A percentile compares a stretch with the other conserved stretches of the same genome.
Conservation (phyloP, 148 eudicot species). For the Simmondsia chinensis region DNA sequence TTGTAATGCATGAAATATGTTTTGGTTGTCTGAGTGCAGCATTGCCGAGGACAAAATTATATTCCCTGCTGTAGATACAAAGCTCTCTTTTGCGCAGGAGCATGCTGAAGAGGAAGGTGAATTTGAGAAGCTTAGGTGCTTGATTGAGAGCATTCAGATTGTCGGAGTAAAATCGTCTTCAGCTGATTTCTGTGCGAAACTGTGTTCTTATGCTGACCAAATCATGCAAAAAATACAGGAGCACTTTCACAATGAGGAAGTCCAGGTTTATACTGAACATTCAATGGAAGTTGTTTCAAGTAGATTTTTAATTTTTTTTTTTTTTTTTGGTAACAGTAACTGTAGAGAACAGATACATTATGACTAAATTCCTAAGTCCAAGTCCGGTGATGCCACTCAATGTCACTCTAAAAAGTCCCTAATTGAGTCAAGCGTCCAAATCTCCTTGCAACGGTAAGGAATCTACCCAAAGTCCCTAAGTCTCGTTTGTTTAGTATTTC, state of each 20-base stretch:
- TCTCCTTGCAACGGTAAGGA: no score
- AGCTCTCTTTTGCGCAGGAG: constrained; percentile 83
- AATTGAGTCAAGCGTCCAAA: no score
- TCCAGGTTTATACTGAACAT: constrained; percentile 68
- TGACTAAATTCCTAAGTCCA: no score
- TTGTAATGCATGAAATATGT: constrained; percentile 9
- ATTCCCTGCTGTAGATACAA: constrained; percentile 93
- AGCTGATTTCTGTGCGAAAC: constrained; percentile 57
- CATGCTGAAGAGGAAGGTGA: constrained; percentile 93
- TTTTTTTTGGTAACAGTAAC: no score
- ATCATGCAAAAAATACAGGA: constrained; percentile 77
- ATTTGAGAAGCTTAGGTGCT: constrained; percentile 78
- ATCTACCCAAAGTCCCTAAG: no score
- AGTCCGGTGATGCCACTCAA: no score
- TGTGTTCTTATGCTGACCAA: constrained; percentile 80
- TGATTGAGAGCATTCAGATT: constrained; percentile 77
- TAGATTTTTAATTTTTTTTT: no score
- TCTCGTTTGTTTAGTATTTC: no score
- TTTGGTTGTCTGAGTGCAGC: constrained; percentile 45
- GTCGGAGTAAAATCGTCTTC: constrained; percentile 67
- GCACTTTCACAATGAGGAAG: constrained; percentile 83
- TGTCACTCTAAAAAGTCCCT: no score
- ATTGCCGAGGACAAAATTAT: constrained; percentile 96
- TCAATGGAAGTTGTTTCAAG: no score
- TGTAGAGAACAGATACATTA: no score